Percentiles rank a stretch among this genome's conserved stretches.
Evolutionary conservation across 768 basidiomycete genomes (phyloP).

Genomic region (Royoungia palumana): DNA sequence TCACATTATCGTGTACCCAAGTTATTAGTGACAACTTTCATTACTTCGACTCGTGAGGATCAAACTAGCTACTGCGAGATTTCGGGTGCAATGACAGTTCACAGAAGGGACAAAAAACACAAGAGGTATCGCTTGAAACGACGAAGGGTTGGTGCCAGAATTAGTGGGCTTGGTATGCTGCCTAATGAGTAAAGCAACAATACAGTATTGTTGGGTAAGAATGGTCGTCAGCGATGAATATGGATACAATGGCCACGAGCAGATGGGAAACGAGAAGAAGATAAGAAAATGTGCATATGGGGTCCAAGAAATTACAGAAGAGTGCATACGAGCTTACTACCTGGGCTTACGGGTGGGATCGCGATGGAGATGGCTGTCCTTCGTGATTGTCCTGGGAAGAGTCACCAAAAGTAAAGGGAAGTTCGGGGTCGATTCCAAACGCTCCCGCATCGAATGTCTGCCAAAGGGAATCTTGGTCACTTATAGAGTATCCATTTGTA

Average conservation of each 20-base stretch:
- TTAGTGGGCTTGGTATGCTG: conserved; percentile 28
- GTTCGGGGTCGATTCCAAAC: conserved; percentile 74
- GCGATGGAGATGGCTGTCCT: conserved; percentile 27
- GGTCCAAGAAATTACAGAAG: conserved; percentile 11
- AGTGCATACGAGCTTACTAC: neutral
- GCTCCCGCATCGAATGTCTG: conserved; percentile 68
- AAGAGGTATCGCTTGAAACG: conserved; percentile 1
- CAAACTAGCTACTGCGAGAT: conserved; percentile 2
- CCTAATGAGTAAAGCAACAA: conserved; percentile 24
- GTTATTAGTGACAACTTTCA: neutral
- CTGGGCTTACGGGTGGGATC: conserved; percentile 17
- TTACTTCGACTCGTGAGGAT: conserved; percentile 8
- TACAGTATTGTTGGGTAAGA: conserved; percentile 21
- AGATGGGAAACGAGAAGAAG: conserved; percentile 1
- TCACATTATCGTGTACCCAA: too few relatives aligned
- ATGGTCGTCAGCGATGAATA: conserved; percentile 23
- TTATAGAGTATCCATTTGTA: conserved; percentile 39
- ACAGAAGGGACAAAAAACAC: neutral
- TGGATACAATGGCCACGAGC: conserved; percentile 29
- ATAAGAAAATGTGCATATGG: conserved; percentile 13
- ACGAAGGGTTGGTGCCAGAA: conserved; percentile 11
- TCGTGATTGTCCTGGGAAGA: conserved; percentile 29
- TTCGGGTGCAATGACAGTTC: conserved; percentile 8
- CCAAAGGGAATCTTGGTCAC: conserved; percentile 45
- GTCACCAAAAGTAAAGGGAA: conserved; percentile 60